Percentiles rank a stretch among this genome's conserved stretches.
These are phyloP conservation scores for Jatropha multifida DNA, from an alignment of 441 rosid species.

Conservation along the genomic window DNA sequence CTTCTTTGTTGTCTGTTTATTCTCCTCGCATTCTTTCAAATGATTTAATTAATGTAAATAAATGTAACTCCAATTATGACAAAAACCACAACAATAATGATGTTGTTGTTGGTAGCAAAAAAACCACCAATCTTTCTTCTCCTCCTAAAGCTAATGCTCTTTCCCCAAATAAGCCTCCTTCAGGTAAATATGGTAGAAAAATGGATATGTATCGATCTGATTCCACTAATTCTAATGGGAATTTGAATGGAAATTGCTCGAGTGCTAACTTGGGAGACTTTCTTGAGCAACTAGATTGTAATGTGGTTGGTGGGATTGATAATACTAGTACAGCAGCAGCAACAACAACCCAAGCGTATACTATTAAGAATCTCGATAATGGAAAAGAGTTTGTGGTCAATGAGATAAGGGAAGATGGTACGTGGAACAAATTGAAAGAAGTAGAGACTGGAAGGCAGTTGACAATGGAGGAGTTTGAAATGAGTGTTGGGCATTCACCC, in stretches of 20 bases:
- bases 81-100: conserved; percentile 30
- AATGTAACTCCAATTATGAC: conserved; percentile 30
- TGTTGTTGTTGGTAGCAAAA: conserved; percentile 16
- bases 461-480: conserved; percentile 94
- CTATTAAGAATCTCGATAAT: conserved; percentile 84
- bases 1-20: conserved; percentile 38
- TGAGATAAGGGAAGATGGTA: conserved; percentile 86
- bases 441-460: conserved; percentile 85
- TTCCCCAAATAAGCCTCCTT: conserved; percentile 50
- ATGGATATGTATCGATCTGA: conserved; percentile 35
- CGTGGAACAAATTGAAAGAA: conserved; percentile 80
- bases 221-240: conserved; percentile 27
- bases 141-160: conserved; percentile 17
- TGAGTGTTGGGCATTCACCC: conserved; percentile 90
- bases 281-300: conserved; percentile 37
- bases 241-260: conserved; percentile 20
- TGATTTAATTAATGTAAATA: conserved; percentile 42
- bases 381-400: conserved; percentile 91
- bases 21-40: conserved; percentile 41
- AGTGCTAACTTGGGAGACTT: conserved; percentile 33
- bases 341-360: conserved; percentile 43
- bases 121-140: conserved; percentile 5
- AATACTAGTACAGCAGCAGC: not conserved
- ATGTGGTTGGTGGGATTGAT: conserved; percentile 27
- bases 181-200: conserved; percentile 37